Conservation (phyloP, 1,284 basidiomycete species). For the Sporisorium exsertum region DNA sequence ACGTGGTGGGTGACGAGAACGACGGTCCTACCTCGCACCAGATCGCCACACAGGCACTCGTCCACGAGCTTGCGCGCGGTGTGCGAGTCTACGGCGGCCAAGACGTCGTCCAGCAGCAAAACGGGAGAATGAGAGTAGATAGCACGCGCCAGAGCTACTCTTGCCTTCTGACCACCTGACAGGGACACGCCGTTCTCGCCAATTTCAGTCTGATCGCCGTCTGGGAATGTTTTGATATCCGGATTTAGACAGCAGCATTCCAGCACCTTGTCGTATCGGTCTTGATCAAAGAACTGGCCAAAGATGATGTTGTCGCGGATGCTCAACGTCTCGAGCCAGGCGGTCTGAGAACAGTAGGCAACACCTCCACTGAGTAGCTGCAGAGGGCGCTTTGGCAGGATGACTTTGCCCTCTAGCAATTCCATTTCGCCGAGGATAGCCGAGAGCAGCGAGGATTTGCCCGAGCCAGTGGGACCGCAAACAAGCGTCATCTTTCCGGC, state of each 20-base stretch:
- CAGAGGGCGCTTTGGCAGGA: constrained; percentile 28
- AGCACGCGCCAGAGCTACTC: constrained; percentile 61
- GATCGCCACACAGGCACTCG: constrained; percentile 43
- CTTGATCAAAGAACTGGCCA: constrained; percentile 42
- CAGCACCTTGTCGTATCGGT: constrained; percentile 54
- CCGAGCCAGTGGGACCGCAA: constrained; percentile 61
- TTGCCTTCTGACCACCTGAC: constrained; percentile 61
- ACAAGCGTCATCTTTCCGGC: constrained; percentile 51
- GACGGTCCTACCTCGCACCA: constrained; percentile 74
- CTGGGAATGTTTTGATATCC: constrained; percentile 56
- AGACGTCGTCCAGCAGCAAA: constrained; percentile 65
- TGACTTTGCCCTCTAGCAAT: constrained; percentile 36
- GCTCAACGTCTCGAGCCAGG: constrained; percentile 57
- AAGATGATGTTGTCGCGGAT: constrained; percentile 64
- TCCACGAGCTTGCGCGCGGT: constrained; percentile 72
- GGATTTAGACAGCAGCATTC: constrained; percentile 52
- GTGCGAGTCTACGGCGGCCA: constrained; percentile 74
- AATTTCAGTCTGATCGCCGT: constrained; percentile 60
- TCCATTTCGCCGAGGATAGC: constrained; percentile 61
- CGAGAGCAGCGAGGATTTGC: constrained; percentile 59
- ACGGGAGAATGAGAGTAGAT: constrained; percentile 58
- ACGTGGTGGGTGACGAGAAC: constrained; percentile 79
- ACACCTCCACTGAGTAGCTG: constrained; percentile 33
- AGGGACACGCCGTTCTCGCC: constrained; percentile 59
- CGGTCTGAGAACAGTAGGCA: constrained; percentile 55